Percentiles rank a stretch among this genome's conserved stretches.
Conservation (phyloP, 805 yeast genomes). For the Saccharomycopsis oosterbeekiorum region DNA sequence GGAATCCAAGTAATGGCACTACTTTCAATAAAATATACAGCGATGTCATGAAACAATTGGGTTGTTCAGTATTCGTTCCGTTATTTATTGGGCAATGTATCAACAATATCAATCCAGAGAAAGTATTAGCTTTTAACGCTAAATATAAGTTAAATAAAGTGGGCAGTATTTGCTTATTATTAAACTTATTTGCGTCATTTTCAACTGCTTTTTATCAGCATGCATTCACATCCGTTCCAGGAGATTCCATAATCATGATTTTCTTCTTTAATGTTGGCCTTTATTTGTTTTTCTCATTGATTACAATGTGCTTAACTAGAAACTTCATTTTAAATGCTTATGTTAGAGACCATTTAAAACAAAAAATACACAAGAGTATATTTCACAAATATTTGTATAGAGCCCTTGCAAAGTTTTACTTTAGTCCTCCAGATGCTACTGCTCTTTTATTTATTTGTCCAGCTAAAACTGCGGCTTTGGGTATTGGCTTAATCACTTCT, state of each 20-base stretch:
- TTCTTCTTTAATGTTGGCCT: conserved; percentile 78
- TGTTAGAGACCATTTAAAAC: conserved; percentile 3
- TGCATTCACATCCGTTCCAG: conserved; percentile 64
- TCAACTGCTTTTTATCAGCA: conserved; percentile 80
- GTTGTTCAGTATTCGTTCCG: conserved; percentile 76
- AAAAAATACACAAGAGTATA: not conserved
- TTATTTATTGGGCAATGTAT: conserved; percentile 79
- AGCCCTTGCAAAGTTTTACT: conserved; percentile 43
- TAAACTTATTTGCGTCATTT: conserved; percentile 71
- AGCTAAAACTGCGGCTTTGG: conserved; percentile 88
- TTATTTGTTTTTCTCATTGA: conserved; percentile 61
- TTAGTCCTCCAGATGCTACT: conserved; percentile 61
- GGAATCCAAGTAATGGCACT: conserved; percentile 61
- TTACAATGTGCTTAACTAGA: conserved; percentile 53
- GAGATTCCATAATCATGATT: conserved; percentile 59
- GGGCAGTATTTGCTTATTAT: conserved; percentile 67
- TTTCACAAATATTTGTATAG: not conserved
- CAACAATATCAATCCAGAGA: conserved; percentile 60
- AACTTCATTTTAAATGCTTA: conserved; percentile 8
- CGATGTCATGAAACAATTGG: conserved; percentile 80
- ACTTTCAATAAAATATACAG: conserved; percentile 51
- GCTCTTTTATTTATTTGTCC: conserved; percentile 83
- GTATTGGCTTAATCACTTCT: conserved; percentile 72
- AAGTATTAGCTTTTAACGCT: conserved; percentile 48
- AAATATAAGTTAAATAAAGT: conserved; percentile 58